These are phyloP conservation scores for Coniochaeta sp. DNA, from an alignment of 2,329 filamentous ascomycete genomes.

Conservation along the genomic window DNA sequence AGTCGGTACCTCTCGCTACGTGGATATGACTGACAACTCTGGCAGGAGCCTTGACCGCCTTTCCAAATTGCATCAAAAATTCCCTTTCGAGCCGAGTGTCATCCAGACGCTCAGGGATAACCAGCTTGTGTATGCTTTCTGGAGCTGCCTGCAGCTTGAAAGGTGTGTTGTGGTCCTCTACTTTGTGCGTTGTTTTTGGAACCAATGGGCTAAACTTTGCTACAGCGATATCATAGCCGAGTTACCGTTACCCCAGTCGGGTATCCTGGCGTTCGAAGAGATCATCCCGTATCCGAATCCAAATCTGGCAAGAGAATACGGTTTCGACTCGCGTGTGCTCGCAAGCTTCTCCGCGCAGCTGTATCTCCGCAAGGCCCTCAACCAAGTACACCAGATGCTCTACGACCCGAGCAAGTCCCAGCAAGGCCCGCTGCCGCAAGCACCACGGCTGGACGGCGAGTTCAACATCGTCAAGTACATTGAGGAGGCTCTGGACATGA, in stretches of 20 bases:
- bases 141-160: conserved; percentile 90
- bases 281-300: conserved; percentile 61
- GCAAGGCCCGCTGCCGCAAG: neutral
- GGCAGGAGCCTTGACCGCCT: conserved; percentile 42
- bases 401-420: conserved; percentile 37
- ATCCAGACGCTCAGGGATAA: conserved; percentile 47
- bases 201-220: conserved; percentile 4
- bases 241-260: conserved; percentile 56
- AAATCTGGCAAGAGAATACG: conserved; percentile 29
- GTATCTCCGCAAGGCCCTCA: conserved; percentile 57
- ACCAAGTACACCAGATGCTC: conserved; percentile 52
- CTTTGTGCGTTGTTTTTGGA: conserved; percentile 7
- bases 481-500: conserved; percentile 17
- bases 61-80: conserved; percentile 28
- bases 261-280: conserved; percentile 53
- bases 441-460: conserved; percentile 19
- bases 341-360: conserved; percentile 57
- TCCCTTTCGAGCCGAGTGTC: conserved; percentile 12
- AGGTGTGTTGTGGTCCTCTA: conserved; percentile 46
- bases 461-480: conserved; percentile 40
- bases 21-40: neutral
- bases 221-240: conserved; percentile 84
- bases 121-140: conserved; percentile 70
- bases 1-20: neutral
- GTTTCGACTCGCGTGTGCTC: conserved; percentile 40